A percentile compares a stretch with the other conserved stretches of the same genome.
These are phyloP conservation scores for Eucalyptus decipiens DNA, from an alignment of 345 rosid species.

Conservation along the genomic window DNA sequence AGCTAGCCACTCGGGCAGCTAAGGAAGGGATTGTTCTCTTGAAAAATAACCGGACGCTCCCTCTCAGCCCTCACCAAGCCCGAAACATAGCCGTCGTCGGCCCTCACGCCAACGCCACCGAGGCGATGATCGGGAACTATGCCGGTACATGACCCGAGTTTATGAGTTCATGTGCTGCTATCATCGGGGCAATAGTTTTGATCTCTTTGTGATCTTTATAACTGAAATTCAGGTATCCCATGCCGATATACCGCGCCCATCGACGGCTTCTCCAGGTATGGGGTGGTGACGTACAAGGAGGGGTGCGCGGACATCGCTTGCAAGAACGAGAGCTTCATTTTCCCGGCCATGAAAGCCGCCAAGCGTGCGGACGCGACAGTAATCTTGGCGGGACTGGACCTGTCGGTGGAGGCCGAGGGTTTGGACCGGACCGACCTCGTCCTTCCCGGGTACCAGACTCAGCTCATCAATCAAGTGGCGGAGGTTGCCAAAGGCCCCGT, in stretches of 20 bases:
- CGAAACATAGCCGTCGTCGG: conserved; percentile 36
- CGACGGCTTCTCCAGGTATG: conserved; percentile 23
- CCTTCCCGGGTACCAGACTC: conserved; percentile 45
- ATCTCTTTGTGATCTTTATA: neutral
- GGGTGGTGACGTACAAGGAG: conserved; percentile 1
- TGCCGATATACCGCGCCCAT: conserved; percentile 26
- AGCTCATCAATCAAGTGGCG: conserved; percentile 33
- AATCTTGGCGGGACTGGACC: conserved; percentile 32
- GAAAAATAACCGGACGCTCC: conserved; percentile 30
- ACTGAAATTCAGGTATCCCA: conserved; percentile 15
- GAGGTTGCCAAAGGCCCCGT: conserved; percentile 35
- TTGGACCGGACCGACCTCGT: conserved; percentile 33
- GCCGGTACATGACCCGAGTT: conserved; percentile 13
- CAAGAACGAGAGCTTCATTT: conserved; percentile 10
- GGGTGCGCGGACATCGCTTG: conserved; percentile 50
- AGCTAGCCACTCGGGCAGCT: conserved; percentile 46
- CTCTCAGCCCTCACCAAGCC: neutral
- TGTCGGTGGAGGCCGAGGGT: conserved; percentile 40
- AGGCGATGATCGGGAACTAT: conserved; percentile 48
- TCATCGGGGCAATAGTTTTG: neutral
- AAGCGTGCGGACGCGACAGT: conserved; percentile 33
- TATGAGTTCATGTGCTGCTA: neutral
- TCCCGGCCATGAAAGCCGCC: conserved; percentile 18
- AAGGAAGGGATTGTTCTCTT: conserved; percentile 46
- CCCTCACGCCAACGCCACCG: conserved; percentile 45